A percentile compares a stretch with the other conserved stretches of the same genome.
Evolutionary conservation across 345 rosid species (phyloP).

Genomic region (Gynandropsis gynandra): DNA sequence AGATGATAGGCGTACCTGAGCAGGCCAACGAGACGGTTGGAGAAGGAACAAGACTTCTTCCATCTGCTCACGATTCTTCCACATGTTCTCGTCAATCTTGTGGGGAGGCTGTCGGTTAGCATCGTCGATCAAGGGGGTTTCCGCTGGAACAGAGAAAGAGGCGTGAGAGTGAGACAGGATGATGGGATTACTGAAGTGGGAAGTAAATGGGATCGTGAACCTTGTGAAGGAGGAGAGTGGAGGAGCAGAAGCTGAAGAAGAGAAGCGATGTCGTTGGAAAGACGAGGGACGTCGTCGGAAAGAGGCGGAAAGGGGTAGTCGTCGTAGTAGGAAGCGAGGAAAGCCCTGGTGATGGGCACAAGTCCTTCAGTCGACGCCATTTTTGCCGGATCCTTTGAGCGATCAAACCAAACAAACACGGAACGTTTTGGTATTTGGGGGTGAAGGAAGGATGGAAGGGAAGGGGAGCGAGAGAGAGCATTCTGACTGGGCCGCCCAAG

Average conservation of each 20-base stretch:
- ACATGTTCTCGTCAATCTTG: conserved; percentile 94
- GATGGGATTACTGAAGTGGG: background rate
- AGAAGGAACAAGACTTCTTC: conserved; percentile 79
- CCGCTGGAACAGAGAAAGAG: conserved; percentile 33
- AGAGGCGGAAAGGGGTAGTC: conserved; percentile 65
- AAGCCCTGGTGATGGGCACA: conserved; percentile 74
- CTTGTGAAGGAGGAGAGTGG: conserved; percentile 51
- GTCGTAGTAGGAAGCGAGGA: conserved; percentile 75
- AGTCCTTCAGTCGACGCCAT: conserved; percentile 86
- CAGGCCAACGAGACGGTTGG: conserved; percentile 61
- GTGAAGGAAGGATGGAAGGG: too few relatives aligned
- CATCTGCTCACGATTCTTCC: conserved; percentile 89
- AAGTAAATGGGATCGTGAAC: conserved; percentile 28
- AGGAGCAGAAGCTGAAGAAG: conserved; percentile 44
- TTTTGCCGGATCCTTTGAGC: conserved; percentile 2
- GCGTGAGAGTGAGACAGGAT: background rate
- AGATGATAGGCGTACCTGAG: conserved; percentile 23
- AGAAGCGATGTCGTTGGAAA: conserved; percentile 58
- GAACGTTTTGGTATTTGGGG: too few relatives aligned
- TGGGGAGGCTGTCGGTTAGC: conserved; percentile 60
- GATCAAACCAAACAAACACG: too few relatives aligned
- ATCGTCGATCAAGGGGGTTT: conserved; percentile 46
- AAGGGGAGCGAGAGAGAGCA: too few relatives aligned
- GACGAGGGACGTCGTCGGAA: conserved; percentile 56
- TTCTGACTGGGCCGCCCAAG: too few relatives aligned